Evolutionary conservation across 1,284 basidiomycete species (phyloP), one percentile per base, ranked within the genome.

Genomic region (Fomitopsis schrenkii): DNA sequence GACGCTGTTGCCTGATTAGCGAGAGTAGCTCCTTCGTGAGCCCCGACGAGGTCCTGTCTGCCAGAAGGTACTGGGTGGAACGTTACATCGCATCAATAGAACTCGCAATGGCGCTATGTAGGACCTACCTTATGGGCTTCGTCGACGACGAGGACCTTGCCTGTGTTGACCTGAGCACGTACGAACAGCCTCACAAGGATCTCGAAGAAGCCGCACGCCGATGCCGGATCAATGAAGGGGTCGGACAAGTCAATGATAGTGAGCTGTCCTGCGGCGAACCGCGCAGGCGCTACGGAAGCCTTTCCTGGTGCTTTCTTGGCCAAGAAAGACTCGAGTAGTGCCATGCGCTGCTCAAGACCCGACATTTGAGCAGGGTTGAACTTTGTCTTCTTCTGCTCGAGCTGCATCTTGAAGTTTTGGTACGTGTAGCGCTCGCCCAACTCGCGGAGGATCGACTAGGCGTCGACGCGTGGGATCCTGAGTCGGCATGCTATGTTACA

Each of bases 141-240:
- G 55, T 90, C 88, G 0, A 90, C 83, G 0, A 89, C 78, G 2
- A 89, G 76, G 0, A 88, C 80, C 62, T 90, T 90, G 4, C 87
- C 88, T 0, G 83, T 82, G 0, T 71, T 75, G 0, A 86, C 76
- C 12, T 85, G 75, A 1, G 83, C 78, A 26, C 86, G 77, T 30
- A 87, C 78, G 67, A 88, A 90, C 1, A 86, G 66, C 28, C 87
- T 77, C 0, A 80, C 78, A 0, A 89, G 72, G 14, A 90, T 86
- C 60, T 90, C 86, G 62, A 90, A 90, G 1, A 89, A 68, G 0
- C 83, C 81, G 61, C 86, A 88, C 2, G 88, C 87, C 0, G 86
- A 83, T 0, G 76, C 76, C 2, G 83, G 75, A 64, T 89, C 87
- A 35, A 89, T 82, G 67, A 88, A 90, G 0, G 87, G 85, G 60